Evolutionary conservation across 2,329 filamentous ascomycete genomes (phyloP), one percentile per base, ranked within the genome.

Genomic region (Aquanectria penicillioides): DNA sequence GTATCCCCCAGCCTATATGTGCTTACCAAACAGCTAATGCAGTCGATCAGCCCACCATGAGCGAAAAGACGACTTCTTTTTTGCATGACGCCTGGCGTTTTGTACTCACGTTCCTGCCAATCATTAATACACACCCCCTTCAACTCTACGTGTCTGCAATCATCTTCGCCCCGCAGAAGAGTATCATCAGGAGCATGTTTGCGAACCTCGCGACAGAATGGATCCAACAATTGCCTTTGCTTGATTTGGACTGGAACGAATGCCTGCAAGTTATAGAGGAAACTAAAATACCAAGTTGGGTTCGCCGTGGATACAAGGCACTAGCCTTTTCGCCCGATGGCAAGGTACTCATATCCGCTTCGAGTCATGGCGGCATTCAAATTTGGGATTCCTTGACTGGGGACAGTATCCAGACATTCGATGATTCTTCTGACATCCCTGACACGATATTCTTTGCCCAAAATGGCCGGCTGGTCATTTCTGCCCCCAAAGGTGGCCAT

Each of bases 141-240:
- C 71, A 74, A 28, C 31, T 71, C 1, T 73, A 74, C 22, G 50
- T 37, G 1, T 71, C 71, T 0, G 64, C 63, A 0, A 36, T 75
- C 2, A 23, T 68, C 0, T 73, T 74, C 29, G 20, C 61, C 2
- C 71, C 70, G 3, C 20, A 46, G 12, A 56, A 37, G 1, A 72
- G 71, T 15, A n/a, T 61, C 3, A 23, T 67, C 2, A 38, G 63
- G 23, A 15, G 18, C 3, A 33, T 23, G 15, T 70, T 69, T 26
- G 12, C 33, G 17, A 22, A 43, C 1, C n/a, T 56, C 15, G n/a
- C n/a, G n/a, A 57, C 61, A 1, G 9, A 17, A 0, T 73, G 66
- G 66, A 28, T 73, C 49, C 43, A 13, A 23, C 29, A 18, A 4
- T 12, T 22, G 18, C 64, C 63, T 9, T 28, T 18, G 8, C 31